Evolutionary conservation across 306 rosid species (phyloP).

Genomic region (Lathyrus oleraceus): DNA sequence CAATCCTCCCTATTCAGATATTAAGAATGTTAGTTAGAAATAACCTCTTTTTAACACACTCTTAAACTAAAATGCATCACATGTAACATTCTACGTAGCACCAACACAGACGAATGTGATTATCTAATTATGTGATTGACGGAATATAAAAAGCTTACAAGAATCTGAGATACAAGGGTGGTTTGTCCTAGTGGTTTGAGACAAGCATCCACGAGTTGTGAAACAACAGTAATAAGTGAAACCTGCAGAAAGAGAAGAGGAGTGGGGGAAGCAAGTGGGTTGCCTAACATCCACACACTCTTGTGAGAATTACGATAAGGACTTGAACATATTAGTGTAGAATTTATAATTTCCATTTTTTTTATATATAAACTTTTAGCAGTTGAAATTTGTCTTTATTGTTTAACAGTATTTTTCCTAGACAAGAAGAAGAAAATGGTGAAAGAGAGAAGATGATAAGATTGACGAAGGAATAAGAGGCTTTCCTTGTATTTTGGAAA

Average conservation of each 20-base stretch:
- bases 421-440: neutral
- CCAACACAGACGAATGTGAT: neutral
- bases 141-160: slow-evolving; percentile 49
- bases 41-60: neutral
- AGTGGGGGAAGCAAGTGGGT: slow-evolving; percentile 47
- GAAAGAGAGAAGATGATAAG: neutral
- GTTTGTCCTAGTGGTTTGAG: slow-evolving; percentile 68
- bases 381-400: neutral
- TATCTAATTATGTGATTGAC: too few relatives aligned
- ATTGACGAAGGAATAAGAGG: slow-evolving; percentile 33
- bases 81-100: neutral
- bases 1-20: slow-evolving; percentile 46
- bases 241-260: slow-evolving; percentile 59
- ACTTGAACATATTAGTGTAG: slow-evolving; percentile 50
- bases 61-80: neutral
- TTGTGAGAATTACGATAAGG: neutral
- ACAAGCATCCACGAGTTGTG: slow-evolving; percentile 39
- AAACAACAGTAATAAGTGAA: slow-evolving; percentile 37
- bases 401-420: slow-evolving; percentile 5
- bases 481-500: slow-evolving; percentile 40
- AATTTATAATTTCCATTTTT: slow-evolving; percentile 26
- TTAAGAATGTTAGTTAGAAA: neutral
- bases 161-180: slow-evolving; percentile 61
- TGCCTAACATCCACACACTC: slow-evolving; percentile 32
- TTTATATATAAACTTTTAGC: neutral